Base-by-base conservation (phyloP, 1,284 basidiomycete genomes). In the Cutaneotrichosporon dermatis region DNA sequence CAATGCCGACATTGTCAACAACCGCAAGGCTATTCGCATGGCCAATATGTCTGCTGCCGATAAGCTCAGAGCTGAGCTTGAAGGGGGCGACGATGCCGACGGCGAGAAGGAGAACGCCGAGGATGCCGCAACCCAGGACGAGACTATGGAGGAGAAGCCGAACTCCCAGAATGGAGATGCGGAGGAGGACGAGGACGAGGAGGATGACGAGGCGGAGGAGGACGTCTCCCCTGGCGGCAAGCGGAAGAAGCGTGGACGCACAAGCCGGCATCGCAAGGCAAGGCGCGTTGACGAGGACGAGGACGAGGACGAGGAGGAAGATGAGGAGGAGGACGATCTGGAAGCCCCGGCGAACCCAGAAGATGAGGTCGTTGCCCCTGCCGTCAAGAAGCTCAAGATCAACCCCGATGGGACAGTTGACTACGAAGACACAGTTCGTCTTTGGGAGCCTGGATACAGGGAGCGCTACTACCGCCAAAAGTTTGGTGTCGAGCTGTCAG, bases 1-100 rank as follows among this genome's bases (percentile, higher is more conserved):
- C 36, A 92, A 94, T 77, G 83, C 84, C 66, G 90, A 93, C 74
- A 85, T 94, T 58, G 90, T 93, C 46, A 86, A 87, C 56, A 95
- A 95, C 74, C 85, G 91, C 58, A 84, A 84, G 66, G 89, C 89
- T 25, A 92, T 95, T 66, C 86, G 94, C 59, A 88, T 96, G 85
- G 95, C 94, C 12, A 98, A 99, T 74, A 86, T 97, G 83, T 91
- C 86, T 79, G 95, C 95, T 48, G 94, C 93, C 59, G 90, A 97
- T 73, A 85, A 88, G 74, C 82, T 99, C 67, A 94, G 92, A 79
- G 93, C 92, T 54, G 90, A 98, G 78, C 79, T 99, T 65, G 84
- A 86, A 61, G 87, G 87, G 42, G 66, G 59, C 9, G 61, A 62
- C 57, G 67, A 61, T 4, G 67, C 58, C 2, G 61, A 11, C 16